Conservation (phyloP, 2,329 filamentous ascomycete genomes). For the Exophiala sp. region DNA sequence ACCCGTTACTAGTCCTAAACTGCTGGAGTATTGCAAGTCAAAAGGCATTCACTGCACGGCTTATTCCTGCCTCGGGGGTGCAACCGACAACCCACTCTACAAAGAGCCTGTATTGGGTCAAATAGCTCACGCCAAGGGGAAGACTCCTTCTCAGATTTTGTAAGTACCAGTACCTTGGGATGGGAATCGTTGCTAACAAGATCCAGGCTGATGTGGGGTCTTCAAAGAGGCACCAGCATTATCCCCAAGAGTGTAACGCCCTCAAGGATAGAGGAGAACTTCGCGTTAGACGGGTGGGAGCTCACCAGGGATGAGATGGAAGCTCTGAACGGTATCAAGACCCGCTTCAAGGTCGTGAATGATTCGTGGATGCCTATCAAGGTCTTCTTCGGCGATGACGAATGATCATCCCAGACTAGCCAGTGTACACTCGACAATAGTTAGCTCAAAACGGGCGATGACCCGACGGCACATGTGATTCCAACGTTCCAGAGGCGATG, state of each 20-base stretch:
- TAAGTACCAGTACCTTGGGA: conserved; percentile 50
- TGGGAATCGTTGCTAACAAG: conserved; percentile 38
- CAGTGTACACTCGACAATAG: not conserved
- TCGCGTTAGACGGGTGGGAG: conserved; percentile 66
- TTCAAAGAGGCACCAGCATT: conserved; percentile 73
- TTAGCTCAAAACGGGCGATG: not conserved
- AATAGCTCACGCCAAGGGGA: conserved; percentile 10
- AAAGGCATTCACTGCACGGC: conserved; percentile 64
- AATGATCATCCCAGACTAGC: conserved; percentile 4
- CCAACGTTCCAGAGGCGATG: not conserved
- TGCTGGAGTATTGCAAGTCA: conserved; percentile 62
- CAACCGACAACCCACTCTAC: conserved; percentile 62
- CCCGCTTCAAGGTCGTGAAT: conserved; percentile 72
- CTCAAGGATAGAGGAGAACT: conserved; percentile 68
- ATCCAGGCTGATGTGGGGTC: conserved; percentile 62
- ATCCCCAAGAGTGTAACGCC: conserved; percentile 78
- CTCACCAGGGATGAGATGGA: conserved; percentile 66
- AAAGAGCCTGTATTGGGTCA: conserved; percentile 35
- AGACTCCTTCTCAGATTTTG: conserved; percentile 17
- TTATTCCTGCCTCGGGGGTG: conserved; percentile 64
- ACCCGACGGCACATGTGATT: not conserved
- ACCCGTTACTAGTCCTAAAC: conserved; percentile 48
- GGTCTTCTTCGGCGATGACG: conserved; percentile 59
- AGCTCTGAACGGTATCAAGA: conserved; percentile 59
- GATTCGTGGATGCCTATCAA: conserved; percentile 66